Percentiles rank a stretch among this genome's conserved stretches.
phyloP scores from a whole-genome alignment of 1,284 basidiomycete species.

The Paramarasmius palmivorus region DNA sequence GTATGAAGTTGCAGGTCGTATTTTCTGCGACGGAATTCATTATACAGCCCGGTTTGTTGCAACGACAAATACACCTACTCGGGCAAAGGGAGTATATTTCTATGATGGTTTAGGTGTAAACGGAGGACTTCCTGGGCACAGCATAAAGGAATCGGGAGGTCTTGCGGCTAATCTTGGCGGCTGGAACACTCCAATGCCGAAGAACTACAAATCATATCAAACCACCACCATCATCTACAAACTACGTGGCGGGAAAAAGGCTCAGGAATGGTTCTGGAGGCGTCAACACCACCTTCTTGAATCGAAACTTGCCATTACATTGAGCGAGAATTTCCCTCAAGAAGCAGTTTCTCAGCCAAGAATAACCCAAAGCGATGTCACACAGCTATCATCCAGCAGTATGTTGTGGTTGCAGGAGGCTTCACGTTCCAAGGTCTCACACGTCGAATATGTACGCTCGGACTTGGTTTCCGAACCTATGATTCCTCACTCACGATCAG shows the following conservation, averaged over 20 bases:
- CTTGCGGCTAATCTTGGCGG: neutral
- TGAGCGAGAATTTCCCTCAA: neutral
- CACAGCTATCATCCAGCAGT: neutral
- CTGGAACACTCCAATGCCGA: neutral
- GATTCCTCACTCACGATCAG: neutral
- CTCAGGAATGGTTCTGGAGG: constrained; percentile 1
- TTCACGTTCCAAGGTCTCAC: neutral
- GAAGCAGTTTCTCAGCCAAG: neutral
- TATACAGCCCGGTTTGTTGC: neutral
- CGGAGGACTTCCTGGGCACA: neutral
- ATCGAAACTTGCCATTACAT: neutral
- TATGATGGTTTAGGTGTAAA: neutral
- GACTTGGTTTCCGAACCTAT: neutral
- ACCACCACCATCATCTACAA: constrained; percentile 1
- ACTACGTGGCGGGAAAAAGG: neutral
- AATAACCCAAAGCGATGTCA: neutral
- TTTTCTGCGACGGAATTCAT: neutral
- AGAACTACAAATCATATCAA: neutral
- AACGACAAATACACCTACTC: neutral
- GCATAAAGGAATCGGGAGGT: neutral
- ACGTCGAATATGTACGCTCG: neutral
- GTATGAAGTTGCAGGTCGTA: neutral
- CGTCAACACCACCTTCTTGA: neutral
- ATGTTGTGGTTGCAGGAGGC: neutral
- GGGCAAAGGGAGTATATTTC: neutral